These are phyloP conservation scores for Peronospora belbahrii DNA, from an alignment of 352 stramenopile genomes.

Conservation along the genomic window DNA sequence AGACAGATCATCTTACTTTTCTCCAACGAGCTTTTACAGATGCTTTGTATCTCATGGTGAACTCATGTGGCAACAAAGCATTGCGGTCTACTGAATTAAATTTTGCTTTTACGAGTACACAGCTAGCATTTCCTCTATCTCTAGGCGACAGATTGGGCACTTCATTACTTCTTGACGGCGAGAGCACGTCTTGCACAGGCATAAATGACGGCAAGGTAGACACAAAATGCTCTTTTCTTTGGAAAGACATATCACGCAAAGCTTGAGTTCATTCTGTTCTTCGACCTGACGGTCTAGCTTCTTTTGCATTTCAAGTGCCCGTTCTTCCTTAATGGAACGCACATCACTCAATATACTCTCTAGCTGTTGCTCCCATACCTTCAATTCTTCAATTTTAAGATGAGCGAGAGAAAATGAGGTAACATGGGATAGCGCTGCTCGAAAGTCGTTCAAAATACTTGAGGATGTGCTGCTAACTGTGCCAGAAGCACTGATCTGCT, in stretches of 20 bases:
- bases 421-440: constrained; percentile 23
- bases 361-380: constrained; percentile 63
- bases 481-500: constrained; percentile 1
- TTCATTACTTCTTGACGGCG: constrained; percentile 60
- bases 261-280: constrained; percentile 77
- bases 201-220: constrained; percentile 74
- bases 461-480: background rate
- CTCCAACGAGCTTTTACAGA: background rate
- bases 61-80: constrained; percentile 4
- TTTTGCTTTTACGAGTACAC: constrained; percentile 57
- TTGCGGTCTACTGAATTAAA: background rate
- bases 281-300: constrained; percentile 68
- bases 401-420: constrained; percentile 12
- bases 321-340: constrained; percentile 60
- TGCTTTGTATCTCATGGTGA: constrained; percentile 9
- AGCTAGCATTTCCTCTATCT: constrained; percentile 76
- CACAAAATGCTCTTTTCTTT: constrained; percentile 83
- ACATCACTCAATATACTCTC: constrained; percentile 51
- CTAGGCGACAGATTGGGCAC: constrained; percentile 77
- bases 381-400: constrained; percentile 47
- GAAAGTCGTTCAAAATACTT: constrained; percentile 23
- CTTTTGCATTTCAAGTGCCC: constrained; percentile 67
- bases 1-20: too few species aligned
- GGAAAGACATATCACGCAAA: constrained; percentile 78
- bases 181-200: constrained; percentile 69